Percentiles rank a stretch among this genome's conserved stretches.
Conservation (phyloP, 2,329 filamentous ascomycete species). For the Tolypocladium ophioglossoides region DNA sequence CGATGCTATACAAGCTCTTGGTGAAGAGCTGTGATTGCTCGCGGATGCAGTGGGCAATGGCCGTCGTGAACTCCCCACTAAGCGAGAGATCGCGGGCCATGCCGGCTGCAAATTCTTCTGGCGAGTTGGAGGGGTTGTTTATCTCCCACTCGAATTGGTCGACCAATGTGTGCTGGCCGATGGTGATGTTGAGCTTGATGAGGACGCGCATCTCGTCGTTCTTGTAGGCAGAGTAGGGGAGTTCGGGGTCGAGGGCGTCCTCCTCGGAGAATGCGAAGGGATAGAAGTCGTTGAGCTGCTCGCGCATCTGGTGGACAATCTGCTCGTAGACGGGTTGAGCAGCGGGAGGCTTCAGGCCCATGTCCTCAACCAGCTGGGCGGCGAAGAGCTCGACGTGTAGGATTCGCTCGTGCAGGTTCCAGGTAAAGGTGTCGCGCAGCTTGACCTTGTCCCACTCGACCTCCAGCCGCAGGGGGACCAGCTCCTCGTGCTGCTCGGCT, state of each 20-base stretch:
- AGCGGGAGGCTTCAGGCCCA: constrained; percentile 66
- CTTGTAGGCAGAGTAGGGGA: constrained; percentile 90
- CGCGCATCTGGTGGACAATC: constrained; percentile 60
- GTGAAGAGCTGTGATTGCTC: constrained; percentile 94
- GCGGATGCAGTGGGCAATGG: constrained; percentile 94
- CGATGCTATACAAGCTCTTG: constrained; percentile 82
- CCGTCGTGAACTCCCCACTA: constrained; percentile 91
- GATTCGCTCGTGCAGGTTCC: constrained; percentile 90
- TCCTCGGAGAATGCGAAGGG: constrained; percentile 86
- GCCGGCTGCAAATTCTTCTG: constrained; percentile 83
- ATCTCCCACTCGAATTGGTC: constrained; percentile 99
- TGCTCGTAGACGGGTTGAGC: constrained; percentile 52
- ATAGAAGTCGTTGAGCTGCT: constrained; percentile 88
- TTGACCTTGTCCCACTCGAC: constrained; percentile 95
- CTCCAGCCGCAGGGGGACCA: constrained; percentile 84
- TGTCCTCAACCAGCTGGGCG: constrained; percentile 81
- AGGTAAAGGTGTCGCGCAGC: constrained; percentile 93
- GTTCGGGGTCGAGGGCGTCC: constrained; percentile 77
- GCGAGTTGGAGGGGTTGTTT: constrained; percentile 86
- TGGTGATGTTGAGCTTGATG: constrained; percentile 95
- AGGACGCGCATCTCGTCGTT: constrained; percentile 98
- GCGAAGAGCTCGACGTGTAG: constrained; percentile 74
- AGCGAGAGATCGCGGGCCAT: constrained; percentile 88
- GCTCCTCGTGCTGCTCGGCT: constrained; percentile 81
- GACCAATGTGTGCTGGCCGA: constrained; percentile 84